A percentile compares a stretch with the other conserved stretches of the same genome.
These are phyloP conservation scores for Calocybe indica DNA, from an alignment of 768 basidiomycete species.

Conservation along the genomic window DNA sequence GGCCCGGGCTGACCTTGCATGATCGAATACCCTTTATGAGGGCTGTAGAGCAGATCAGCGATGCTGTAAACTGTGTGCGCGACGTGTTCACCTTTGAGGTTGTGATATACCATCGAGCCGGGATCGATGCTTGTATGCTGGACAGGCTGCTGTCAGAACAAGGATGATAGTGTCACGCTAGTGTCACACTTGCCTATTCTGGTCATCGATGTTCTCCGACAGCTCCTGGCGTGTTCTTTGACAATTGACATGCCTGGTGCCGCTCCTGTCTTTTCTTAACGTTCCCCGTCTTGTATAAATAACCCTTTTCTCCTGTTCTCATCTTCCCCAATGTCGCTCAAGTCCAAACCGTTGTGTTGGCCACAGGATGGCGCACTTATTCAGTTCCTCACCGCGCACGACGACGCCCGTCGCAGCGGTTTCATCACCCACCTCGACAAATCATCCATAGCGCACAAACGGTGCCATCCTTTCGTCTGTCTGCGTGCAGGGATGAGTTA, in stretches of 20 bases:
- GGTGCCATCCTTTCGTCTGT: slow-evolving; percentile 7
- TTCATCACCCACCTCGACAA: slow-evolving; percentile 25
- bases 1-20: slow-evolving; percentile 68
- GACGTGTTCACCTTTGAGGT: slow-evolving; percentile 65
- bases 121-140: not conserved
- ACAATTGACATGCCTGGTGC: no score
- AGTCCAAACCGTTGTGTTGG: slow-evolving; percentile 12
- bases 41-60: slow-evolving; percentile 44
- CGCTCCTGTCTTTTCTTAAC: not conserved
- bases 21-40: slow-evolving; percentile 97
- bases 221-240: no score
- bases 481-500: not conserved
- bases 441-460: slow-evolving; percentile 15
- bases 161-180: no score
- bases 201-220: no score
- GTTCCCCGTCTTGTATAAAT: not conserved
- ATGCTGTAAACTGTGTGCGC: not conserved
- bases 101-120: slow-evolving; percentile 67
- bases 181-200: no score
- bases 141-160: no score
- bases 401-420: slow-evolving; percentile 15
- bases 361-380: slow-evolving; percentile 10
- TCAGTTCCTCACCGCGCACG: slow-evolving; percentile 18
- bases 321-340: slow-evolving; percentile 6
- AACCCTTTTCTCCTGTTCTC: not conserved